Base-by-base conservation (phyloP, 768 basidiomycete genomes). In the Hericium alpestre region DNA sequence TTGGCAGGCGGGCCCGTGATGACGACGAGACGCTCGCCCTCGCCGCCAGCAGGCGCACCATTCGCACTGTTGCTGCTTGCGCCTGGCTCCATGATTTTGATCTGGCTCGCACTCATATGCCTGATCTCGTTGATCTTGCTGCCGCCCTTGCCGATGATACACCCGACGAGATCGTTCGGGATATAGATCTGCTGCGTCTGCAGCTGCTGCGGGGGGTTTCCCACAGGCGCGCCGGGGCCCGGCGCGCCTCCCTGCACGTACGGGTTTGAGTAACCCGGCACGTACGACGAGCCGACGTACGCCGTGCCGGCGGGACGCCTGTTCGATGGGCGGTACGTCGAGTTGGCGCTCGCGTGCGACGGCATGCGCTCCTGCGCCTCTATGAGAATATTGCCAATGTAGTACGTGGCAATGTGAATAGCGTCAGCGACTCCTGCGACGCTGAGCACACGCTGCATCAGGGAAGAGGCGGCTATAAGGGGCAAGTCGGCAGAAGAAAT, bases 81-180 rank as follows among this genome's bases (percentile, higher is more conserved):
- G 52, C 93, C 93, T 38, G 95, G 93, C 65, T 99, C 96, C 87
- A 95, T 96, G 55, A 99, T 97, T 73, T 96, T 93, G 71, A 99
- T 97, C 65, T 93, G 87, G 70, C 93, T 95, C 25, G 87, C 87
- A 61, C 91, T 94, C 82, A 92, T 88, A 62, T 92, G 85, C 63
- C 96, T 80, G 61, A 99, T 96, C 73, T 99, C 96, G 66, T 98
- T 98, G 76, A 99, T 99, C 74, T 98, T 99, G 68, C 87, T 85
- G 10, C 96, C 96, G 18, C 91, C 95, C 71, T 98, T 98, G 46
- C 96, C 96, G 64, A 99, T 99, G 72, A 99, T 93, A 61, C 89
- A 91, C 11, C 92, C 95, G 22, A 99, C 96, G 25, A 98, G 79
- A 65, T 96, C 92, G 67, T 97, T 97, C 7, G 96, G 96, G 61